phyloP scores from a whole-genome alignment of 108 stramenopile species.

The Ochromonas danica region DNA sequence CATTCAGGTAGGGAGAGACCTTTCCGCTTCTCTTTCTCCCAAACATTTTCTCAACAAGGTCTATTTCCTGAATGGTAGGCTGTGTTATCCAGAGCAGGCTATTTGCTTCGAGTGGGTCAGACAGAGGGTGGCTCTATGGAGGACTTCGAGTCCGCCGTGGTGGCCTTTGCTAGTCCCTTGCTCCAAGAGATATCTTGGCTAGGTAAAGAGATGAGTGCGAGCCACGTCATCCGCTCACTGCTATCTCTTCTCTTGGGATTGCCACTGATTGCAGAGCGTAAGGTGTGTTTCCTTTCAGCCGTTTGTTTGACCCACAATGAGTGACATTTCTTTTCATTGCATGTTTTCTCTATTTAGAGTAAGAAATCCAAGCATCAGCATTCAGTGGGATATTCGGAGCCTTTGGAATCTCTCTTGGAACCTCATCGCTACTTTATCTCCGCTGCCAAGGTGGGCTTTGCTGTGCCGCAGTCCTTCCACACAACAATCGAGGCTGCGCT shows the following conservation, averaged over 20 bases:
- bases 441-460: neutral
- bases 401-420: constrained; percentile 6
- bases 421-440: neutral
- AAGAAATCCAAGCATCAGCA: constrained; percentile 33
- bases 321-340: too few relatives aligned
- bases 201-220: neutral
- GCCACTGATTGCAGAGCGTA: constrained; percentile 8
- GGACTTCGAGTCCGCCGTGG: neutral
- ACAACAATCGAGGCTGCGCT: too few relatives aligned
- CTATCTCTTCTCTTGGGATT: constrained; percentile 6
- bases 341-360: neutral
- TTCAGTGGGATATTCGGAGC: neutral
- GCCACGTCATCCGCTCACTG: constrained; percentile 30
- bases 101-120: neutral
- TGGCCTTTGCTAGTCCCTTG: neutral
- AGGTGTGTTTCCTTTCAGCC: neutral
- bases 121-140: neutral
- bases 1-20: neutral
- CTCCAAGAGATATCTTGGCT: neutral
- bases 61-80: neutral
- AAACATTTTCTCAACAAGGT: neutral
- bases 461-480: constrained; percentile 5
- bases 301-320: too few relatives aligned
- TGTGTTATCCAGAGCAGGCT: neutral
- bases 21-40: neutral